Evolutionary conservation across 1,139 yeast genomes (phyloP).

Genomic region (Scheffersomyces cryptocercus): DNA sequence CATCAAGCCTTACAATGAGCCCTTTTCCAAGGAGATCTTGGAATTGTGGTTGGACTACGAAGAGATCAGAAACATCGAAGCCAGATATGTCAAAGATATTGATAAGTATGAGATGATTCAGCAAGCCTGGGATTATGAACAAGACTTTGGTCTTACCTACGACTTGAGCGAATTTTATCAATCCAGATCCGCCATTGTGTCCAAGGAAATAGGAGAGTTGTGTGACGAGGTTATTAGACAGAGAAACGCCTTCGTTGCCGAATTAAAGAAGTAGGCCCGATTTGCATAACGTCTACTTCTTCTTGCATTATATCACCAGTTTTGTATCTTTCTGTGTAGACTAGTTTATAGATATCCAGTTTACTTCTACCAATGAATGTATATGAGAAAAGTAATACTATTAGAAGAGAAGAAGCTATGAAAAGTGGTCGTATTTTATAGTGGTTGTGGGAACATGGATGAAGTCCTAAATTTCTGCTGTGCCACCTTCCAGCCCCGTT

Average conservation of each 20-base stretch:
- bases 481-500: no score
- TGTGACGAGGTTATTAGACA: slow-evolving; percentile 65
- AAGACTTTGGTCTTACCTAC: slow-evolving; percentile 54
- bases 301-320: no score
- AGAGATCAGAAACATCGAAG: slow-evolving; percentile 76
- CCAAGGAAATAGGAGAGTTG: slow-evolving; percentile 70
- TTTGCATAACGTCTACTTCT: no score
- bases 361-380: no score
- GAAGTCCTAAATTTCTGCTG: no score
- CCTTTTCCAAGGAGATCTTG: slow-evolving; percentile 65
- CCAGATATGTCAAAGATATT: slow-evolving; percentile 87
- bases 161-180: slow-evolving; percentile 69
- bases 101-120: slow-evolving; percentile 91
- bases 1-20: slow-evolving; percentile 61
- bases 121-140: slow-evolving; percentile 91
- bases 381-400: no score
- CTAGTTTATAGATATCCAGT: no score
- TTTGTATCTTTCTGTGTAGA: no score
- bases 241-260: slow-evolving; percentile 49
- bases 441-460: no score
- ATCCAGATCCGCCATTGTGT: slow-evolving; percentile 64
- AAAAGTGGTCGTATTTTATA: no score
- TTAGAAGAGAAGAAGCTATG: no score
- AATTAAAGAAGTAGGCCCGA: neutral
- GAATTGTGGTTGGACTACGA: slow-evolving; percentile 92